A percentile compares a stretch with the other conserved stretches of the same genome.
Evolutionary conservation across 192 early-diverging fungal species (phyloP).

Genomic region (Powellomyces hirtus): DNA sequence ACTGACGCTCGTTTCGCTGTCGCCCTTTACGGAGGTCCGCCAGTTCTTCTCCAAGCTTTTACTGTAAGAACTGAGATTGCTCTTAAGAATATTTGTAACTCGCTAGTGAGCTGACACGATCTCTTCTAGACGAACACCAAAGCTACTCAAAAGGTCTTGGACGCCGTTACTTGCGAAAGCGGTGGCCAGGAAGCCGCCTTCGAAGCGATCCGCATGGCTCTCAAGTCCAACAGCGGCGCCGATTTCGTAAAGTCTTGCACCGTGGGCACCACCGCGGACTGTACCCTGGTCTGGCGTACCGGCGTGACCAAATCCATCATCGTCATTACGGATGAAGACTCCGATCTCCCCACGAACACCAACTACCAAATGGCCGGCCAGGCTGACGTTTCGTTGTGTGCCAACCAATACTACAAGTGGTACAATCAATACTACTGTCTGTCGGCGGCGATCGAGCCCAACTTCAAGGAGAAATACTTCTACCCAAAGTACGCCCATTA

Average conservation of each 20-base stretch:
- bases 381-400: constrained; percentile 16
- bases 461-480: constrained; percentile 5
- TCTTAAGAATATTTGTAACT: neutral
- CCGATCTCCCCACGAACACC: constrained; percentile 26
- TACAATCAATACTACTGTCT: neutral
- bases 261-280: neutral
- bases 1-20: constrained; percentile 40
- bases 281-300: constrained; percentile 28
- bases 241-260: constrained; percentile 6
- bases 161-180: constrained; percentile 16
- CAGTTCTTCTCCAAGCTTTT: constrained; percentile 28
- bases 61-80: constrained; percentile 15
- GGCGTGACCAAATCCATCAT: constrained; percentile 28
- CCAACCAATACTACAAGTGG: neutral
- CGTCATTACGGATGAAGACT: constrained; percentile 45
- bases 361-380: constrained; percentile 25
- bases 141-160: constrained; percentile 14
- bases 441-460: constrained; percentile 15
- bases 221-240: constrained; percentile 23
- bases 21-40: constrained; percentile 33
- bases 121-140: constrained; percentile 15
- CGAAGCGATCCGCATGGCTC: constrained; percentile 38
- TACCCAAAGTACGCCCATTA: constrained; percentile 16
- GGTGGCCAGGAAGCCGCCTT: constrained; percentile 40
- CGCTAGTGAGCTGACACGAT: neutral